These are phyloP conservation scores for Botrytis fragariae DNA, from an alignment of 2,329 filamentous ascomycete species.

Conservation along the genomic window DNA sequence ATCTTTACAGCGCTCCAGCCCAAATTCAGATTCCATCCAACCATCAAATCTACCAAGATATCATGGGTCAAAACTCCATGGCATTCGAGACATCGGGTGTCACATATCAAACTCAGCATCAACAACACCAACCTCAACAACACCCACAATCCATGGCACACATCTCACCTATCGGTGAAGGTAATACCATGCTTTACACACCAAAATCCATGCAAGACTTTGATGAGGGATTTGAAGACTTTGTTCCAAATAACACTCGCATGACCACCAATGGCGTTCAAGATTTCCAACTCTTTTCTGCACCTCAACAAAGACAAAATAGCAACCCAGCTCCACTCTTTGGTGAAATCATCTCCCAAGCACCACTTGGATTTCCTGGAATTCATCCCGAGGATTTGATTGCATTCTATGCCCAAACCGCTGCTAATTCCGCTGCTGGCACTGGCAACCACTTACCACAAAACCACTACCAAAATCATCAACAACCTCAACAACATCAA, in stretches of 20 bases:
- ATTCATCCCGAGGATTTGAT: constrained; percentile 33
- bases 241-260: constrained; percentile 27
- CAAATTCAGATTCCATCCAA: constrained; percentile 52
- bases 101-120: constrained; percentile 21
- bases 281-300: constrained; percentile 37
- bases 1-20: constrained; percentile 58
- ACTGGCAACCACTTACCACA: constrained; percentile 18
- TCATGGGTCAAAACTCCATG: constrained; percentile 26
- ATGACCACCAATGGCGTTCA: constrained; percentile 17
- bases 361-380: constrained; percentile 26
- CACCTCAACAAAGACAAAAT: constrained; percentile 28
- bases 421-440: constrained; percentile 26
- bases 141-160: constrained; percentile 46
- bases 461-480: constrained; percentile 18
- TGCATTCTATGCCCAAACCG: constrained; percentile 35
- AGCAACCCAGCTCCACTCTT: constrained; percentile 33
- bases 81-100: constrained; percentile 36
- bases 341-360: constrained; percentile 32
- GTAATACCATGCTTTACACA: constrained; percentile 67
- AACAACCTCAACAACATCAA: constrained; percentile 11
- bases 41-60: constrained; percentile 43
- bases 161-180: constrained; percentile 67
- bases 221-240: constrained; percentile 50
- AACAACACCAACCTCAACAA: background rate
- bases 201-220: constrained; percentile 59